These are phyloP conservation scores for Coniochaeta sp. DNA, from an alignment of 2,329 filamentous ascomycete species.

Conservation along the genomic window DNA sequence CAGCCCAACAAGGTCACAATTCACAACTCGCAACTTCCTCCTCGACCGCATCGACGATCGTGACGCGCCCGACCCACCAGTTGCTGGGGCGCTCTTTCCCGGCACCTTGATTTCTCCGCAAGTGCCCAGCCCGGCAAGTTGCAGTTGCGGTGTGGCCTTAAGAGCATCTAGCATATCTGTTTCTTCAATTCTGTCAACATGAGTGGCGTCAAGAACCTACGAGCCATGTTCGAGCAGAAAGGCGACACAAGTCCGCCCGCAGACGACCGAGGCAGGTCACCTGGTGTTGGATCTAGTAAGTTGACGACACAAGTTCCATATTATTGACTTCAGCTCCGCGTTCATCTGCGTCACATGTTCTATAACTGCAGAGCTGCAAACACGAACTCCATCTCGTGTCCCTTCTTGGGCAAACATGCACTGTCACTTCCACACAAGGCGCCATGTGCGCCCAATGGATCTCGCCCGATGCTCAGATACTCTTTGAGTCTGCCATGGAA, in stretches of 20 bases:
- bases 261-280: slow-evolving; percentile 65
- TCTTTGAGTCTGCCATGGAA: background rate
- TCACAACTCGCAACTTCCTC: background rate
- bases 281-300: slow-evolving; percentile 43
- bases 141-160: too few species aligned
- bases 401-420: background rate
- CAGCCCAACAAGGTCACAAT: too few species aligned
- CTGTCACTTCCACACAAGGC: slow-evolving; percentile 1
- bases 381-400: background rate
- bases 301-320: too few species aligned
- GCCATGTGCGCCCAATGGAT: background rate
- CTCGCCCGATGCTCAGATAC: background rate
- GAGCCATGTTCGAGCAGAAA: slow-evolving; percentile 75
- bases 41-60: background rate
- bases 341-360: slow-evolving; percentile 13
- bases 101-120: background rate
- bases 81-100: background rate
- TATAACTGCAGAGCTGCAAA: background rate
- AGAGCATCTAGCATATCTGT: background rate
- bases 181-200: slow-evolving; percentile 34
- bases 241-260: slow-evolving; percentile 53
- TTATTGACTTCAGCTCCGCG: slow-evolving; percentile 6
- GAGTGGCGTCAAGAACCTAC: slow-evolving; percentile 67
- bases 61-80: slow-evolving; percentile 1
- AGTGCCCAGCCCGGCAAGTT: background rate